A percentile compares a stretch with the other conserved stretches of the same genome.
phyloP scores from a whole-genome alignment of 2,329 filamentous ascomycete genomes.

The Trichoderma hamatum region DNA sequence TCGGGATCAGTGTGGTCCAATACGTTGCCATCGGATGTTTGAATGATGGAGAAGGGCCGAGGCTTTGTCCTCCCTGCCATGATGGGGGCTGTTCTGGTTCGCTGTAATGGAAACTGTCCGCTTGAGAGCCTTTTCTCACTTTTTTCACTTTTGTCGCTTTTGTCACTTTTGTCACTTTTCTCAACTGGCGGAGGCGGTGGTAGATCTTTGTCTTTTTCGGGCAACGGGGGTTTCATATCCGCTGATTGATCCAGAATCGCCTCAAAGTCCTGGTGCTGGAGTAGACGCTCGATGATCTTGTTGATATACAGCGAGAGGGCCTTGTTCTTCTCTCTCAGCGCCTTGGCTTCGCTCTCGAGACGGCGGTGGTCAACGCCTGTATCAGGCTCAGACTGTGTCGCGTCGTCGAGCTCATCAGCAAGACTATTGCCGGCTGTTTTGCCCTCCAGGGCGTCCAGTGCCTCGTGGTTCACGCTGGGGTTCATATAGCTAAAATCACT shows the following conservation, averaged over 20 bases:
- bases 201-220: slow-evolving; percentile 78
- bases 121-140: slow-evolving; percentile 37
- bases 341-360: slow-evolving; percentile 77
- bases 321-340: slow-evolving; percentile 91
- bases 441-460: slow-evolving; percentile 66
- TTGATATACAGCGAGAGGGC: slow-evolving; percentile 97
- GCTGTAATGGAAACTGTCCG: slow-evolving; percentile 58
- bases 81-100: slow-evolving; percentile 61
- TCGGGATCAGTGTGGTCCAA: slow-evolving; percentile 65
- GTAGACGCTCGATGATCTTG: slow-evolving; percentile 94
- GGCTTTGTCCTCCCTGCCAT: slow-evolving; percentile 52
- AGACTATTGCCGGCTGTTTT: slow-evolving; percentile 60
- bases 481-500: slow-evolving; percentile 76
- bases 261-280: slow-evolving; percentile 94
- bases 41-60: slow-evolving; percentile 62
- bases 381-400: slow-evolving; percentile 55
- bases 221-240: slow-evolving; percentile 46
- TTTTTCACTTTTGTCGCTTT: not conserved
- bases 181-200: slow-evolving; percentile 57
- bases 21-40: slow-evolving; percentile 37
- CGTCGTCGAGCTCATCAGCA: slow-evolving; percentile 77
- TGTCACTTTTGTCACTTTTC: not conserved
- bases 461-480: slow-evolving; percentile 62
- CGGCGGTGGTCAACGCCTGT: slow-evolving; percentile 59
- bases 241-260: slow-evolving; percentile 84